Percentiles rank a stretch among this genome's conserved stretches.
phyloP scores from a whole-genome alignment of 2,329 filamentous ascomycete species.

The Penicillium sp. region DNA sequence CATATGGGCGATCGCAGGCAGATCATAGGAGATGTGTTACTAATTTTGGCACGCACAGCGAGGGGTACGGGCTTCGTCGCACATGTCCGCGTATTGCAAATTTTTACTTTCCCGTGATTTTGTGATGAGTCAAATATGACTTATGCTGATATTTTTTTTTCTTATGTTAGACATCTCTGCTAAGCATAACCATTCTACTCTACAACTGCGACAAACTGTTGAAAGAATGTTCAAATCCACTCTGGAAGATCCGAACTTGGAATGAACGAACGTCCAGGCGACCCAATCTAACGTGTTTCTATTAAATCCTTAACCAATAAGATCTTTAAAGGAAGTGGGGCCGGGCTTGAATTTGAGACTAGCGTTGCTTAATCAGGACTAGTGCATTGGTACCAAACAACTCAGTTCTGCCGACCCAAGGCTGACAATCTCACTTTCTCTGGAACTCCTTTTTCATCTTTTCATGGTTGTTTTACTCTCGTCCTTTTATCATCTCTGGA shows the following conservation, averaged over 20 bases:
- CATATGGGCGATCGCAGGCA: conserved; percentile 4
- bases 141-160: not conserved
- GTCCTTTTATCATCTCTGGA: conserved; percentile 5
- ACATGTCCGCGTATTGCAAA: conserved; percentile 1
- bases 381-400: conserved; percentile 2
- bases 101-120: not conserved
- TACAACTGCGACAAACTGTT: too few relatives aligned
- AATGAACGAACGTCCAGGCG: not conserved
- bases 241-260: too few relatives aligned
- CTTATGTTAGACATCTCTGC: too few relatives aligned
- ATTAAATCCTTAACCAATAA: conserved; percentile 1
- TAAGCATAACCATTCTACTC: too few relatives aligned
- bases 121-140: not conserved
- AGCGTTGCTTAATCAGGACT: not conserved
- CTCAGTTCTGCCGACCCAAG: not conserved
- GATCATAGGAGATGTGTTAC: conserved; percentile 7
- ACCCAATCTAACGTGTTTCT: conserved; percentile 7
- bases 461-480: conserved; percentile 8
- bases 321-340: not conserved
- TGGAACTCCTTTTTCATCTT: conserved; percentile 12
- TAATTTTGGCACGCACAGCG: conserved; percentile 12
- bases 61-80: conserved; percentile 7
- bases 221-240: too few relatives aligned
- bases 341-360: not conserved
- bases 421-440: conserved; percentile 4